Percentiles rank a stretch among this genome's conserved stretches.
Evolutionary conservation across 495 filamentous ascomycete species (phyloP).

Genomic region (Pyrenula massariospora): DNA sequence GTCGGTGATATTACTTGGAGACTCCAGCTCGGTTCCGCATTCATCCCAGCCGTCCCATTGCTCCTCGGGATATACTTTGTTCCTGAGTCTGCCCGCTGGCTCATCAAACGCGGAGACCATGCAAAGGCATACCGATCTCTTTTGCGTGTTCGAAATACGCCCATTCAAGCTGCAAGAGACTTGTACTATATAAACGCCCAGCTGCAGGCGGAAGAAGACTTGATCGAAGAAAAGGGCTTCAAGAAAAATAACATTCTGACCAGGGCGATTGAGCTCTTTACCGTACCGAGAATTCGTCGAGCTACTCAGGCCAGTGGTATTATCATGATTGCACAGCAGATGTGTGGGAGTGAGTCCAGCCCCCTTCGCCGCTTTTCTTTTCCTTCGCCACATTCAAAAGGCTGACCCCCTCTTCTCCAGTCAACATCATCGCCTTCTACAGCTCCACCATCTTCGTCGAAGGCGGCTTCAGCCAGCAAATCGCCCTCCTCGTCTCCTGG

Average conservation of each 20-base stretch:
- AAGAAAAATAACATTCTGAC: conserved; percentile 24
- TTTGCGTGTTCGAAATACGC: conserved; percentile 45
- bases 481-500: conserved; percentile 49
- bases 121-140: conserved; percentile 52
- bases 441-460: conserved; percentile 48
- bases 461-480: conserved; percentile 32
- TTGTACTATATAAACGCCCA: conserved; percentile 63
- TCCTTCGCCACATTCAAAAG: not conserved
- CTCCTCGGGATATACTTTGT: conserved; percentile 56
- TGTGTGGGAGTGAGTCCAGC: conserved; percentile 42
- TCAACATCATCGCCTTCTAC: conserved; percentile 67
- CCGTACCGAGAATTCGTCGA: conserved; percentile 43
- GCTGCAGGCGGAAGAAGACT: conserved; percentile 26
- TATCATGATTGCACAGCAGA: conserved; percentile 55
- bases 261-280: conserved; percentile 47
- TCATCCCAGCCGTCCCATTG: conserved; percentile 62
- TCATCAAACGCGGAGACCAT: conserved; percentile 52
- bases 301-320: conserved; percentile 34
- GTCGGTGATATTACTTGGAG: conserved; percentile 54
- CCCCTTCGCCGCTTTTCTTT: not conserved
- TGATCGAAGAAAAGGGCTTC: conserved; percentile 8
- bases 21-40: conserved; percentile 67
- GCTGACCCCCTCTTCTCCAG: too few species aligned
- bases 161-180: conserved; percentile 63
- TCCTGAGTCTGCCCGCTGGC: conserved; percentile 41